Base-by-base conservation (phyloP, 2,329 filamentous ascomycete species). In the Xylaria sp. region DNA sequence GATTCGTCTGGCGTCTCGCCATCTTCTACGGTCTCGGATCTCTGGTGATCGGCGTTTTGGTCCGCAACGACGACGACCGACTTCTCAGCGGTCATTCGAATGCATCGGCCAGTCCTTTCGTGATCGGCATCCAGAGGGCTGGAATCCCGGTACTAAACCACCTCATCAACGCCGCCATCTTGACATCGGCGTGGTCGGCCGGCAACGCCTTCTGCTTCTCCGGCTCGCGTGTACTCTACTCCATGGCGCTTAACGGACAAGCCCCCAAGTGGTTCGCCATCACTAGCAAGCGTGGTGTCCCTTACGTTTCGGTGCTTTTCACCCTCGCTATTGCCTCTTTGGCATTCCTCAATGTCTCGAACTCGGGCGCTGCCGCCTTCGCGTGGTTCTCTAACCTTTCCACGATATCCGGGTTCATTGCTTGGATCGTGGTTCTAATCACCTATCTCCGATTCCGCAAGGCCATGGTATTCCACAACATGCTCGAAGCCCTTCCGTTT, bases 321-420 rank as follows among this genome's bases (percentile, higher is more conserved):
- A 88, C 88, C 5, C 85, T 84, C 82, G 78, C 85, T 0, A 85
- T 93, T 74, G 89, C 89, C 27, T 83, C 91, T 9, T 84, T 94
- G 3, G 88, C 89, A 0, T 94, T 90, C 82, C 86, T 94, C 77
- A 92, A 91, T 77, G 85, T 89, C 53, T 89, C 87, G 54, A 86
- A 85, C 72, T 86, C 84, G 35, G 90, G 90, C 25, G 84, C 87
- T 40, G 82, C 84, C 2, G 91, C 92, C 6, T 93, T 93, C 78
- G 85, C 83, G 61, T 93, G 91, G 89, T 91, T 93, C 77, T 85
- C 89, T 73, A 92, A 91, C 77, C 85, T 93, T 64, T 91, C 88
- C 35, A 92, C 87, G 64, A 86, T 89, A 62, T 86, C 85, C 0
- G 87, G 87, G 5, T 85, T 87, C 75, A 85, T 90, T 74, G 87